phyloP scores from a whole-genome alignment of 2,329 filamentous ascomycete genomes.

The Hansfordia pulvinata region DNA sequence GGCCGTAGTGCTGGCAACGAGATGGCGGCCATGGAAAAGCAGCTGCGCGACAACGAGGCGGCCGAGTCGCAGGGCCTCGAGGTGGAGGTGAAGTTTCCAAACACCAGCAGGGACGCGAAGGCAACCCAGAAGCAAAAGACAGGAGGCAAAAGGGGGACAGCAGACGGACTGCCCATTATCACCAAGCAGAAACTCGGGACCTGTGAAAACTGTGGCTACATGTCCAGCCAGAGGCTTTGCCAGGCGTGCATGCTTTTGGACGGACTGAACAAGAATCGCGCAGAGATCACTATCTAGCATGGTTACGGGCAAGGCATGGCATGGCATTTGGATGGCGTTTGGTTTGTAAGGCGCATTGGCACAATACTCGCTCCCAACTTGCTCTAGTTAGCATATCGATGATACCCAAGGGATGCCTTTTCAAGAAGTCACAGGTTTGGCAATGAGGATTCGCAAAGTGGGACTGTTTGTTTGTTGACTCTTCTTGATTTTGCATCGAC shows the following conservation, averaged over 20 bases:
- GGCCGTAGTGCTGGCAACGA: conserved; percentile 57
- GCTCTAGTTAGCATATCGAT: neutral
- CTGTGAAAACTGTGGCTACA: conserved; percentile 82
- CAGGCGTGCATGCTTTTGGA: conserved; percentile 89
- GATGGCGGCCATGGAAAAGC: conserved; percentile 70
- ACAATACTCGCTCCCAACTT: neutral
- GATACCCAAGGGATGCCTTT: neutral
- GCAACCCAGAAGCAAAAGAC: conserved; percentile 12
- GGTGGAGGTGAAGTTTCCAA: conserved; percentile 42
- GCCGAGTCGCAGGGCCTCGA: conserved; percentile 46
- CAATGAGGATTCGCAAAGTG: too few species aligned
- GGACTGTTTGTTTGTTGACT: too few species aligned
- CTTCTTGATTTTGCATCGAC: too few species aligned
- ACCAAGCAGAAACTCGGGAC: conserved; percentile 65
- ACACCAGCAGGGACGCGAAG: conserved; percentile 18
- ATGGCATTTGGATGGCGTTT: too few species aligned
- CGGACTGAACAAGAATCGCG: conserved; percentile 70
- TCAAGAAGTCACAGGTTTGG: too few species aligned
- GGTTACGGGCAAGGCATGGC: conserved; percentile 2
- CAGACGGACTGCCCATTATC: conserved; percentile 13
- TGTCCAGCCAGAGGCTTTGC: conserved; percentile 87
- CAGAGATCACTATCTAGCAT: conserved; percentile 37
- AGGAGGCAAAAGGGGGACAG: conserved; percentile 8
- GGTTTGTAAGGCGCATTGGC: too few species aligned
- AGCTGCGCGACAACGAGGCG: conserved; percentile 50